phyloP scores from a whole-genome alignment of 345 rosid genomes.

The Lepidium didymum region DNA sequence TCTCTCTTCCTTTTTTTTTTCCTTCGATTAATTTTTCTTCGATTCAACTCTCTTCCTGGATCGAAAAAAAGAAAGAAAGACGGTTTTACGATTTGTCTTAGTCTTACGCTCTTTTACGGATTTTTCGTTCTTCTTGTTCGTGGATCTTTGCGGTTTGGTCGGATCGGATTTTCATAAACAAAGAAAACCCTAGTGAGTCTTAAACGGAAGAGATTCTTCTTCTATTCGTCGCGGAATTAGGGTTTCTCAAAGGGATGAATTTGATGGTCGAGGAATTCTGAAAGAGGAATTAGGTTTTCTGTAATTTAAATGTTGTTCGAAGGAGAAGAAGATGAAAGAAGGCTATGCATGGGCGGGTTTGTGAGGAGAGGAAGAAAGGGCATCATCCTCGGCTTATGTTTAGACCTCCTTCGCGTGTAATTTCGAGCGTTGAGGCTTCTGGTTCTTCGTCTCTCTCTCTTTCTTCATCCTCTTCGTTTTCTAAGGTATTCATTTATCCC shows the following conservation, averaged over 20 bases:
- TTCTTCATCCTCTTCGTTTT: conserved; percentile 42
- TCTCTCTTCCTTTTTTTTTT: conserved; percentile 2
- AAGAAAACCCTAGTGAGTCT: neutral
- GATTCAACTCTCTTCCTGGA: conserved; percentile 6
- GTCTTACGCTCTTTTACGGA: conserved; percentile 23
- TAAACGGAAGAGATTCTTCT: neutral
- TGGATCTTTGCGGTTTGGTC: conserved; percentile 16
- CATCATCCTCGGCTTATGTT: conserved; percentile 60
- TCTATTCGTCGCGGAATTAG: conserved; percentile 11
- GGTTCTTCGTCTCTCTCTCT: conserved; percentile 38
- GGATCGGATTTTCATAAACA: neutral
- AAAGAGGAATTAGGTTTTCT: neutral
- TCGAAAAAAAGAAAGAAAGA: conserved; percentile 15
- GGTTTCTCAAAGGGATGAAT: neutral
- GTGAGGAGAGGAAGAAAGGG: conserved; percentile 35
- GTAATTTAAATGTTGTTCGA: conserved; percentile 40
- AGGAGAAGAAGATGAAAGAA: conserved; percentile 60
- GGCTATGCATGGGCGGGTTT: conserved; percentile 61
- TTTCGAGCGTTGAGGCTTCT: conserved; percentile 35
- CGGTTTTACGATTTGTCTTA: conserved; percentile 4
- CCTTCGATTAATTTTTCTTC: neutral
- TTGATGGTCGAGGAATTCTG: conserved; percentile 13
- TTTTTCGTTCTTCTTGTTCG: conserved; percentile 20
- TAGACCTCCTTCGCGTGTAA: conserved; percentile 47
- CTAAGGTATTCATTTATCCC: conserved; percentile 38